These are phyloP conservation scores for Vanilla planifolia DNA, from an alignment of 106 monocot species.

Conservation along the genomic window DNA sequence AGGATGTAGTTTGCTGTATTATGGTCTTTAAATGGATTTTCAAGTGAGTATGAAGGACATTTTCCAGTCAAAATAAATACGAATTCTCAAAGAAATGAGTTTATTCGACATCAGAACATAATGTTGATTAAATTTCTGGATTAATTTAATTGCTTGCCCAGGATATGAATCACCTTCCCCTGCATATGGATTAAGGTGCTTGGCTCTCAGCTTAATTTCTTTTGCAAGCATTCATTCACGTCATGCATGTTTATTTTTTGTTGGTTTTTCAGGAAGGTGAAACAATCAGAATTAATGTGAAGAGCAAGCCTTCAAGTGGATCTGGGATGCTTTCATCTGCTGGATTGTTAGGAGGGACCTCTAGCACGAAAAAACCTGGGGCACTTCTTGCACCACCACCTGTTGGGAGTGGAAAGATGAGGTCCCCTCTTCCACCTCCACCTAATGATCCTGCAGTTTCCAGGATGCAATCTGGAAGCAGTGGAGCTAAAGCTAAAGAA, in stretches of 20 bases:
- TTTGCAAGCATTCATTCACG: neutral
- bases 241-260: neutral
- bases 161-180: no score
- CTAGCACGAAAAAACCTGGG: slow-evolving; percentile 23
- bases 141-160: no score
- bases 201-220: neutral
- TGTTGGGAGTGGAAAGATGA: slow-evolving; percentile 46
- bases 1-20: no score
- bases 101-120: no score
- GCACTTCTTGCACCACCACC: slow-evolving; percentile 72
- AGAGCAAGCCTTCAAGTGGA: slow-evolving; percentile 64
- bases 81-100: no score
- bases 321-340: slow-evolving; percentile 79
- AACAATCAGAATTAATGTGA: slow-evolving; percentile 95
- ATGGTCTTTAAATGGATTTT: no score
- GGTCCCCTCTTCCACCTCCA: slow-evolving; percentile 84
- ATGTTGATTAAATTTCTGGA: no score
- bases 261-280: slow-evolving; percentile 71
- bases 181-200: neutral
- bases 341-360: slow-evolving; percentile 49
- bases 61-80: no score
- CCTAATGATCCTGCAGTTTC: slow-evolving; percentile 88
- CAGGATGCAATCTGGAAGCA: slow-evolving; percentile 42
- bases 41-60: no score
- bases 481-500: slow-evolving; percentile 31